These are phyloP conservation scores for Panaeolus cyanescens DNA, from an alignment of 768 basidiomycete genomes.

Conservation along the genomic window DNA sequence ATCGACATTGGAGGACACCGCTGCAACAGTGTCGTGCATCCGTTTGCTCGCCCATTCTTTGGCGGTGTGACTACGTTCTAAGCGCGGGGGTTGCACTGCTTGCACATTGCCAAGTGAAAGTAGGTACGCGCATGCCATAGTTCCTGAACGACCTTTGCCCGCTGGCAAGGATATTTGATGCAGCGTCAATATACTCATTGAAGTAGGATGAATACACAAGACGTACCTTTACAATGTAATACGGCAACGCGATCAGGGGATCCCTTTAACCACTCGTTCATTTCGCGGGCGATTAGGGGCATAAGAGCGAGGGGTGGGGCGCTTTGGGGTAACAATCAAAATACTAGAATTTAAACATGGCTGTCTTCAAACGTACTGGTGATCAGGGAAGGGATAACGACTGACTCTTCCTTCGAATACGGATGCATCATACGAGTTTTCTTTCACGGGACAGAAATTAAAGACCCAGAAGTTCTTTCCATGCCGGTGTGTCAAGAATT, in stretches of 20 bases:
- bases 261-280: constrained; percentile 69
- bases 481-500: constrained; percentile 74
- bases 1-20: constrained; percentile 1
- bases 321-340: constrained; percentile 32
- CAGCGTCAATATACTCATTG: neutral
- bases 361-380: constrained; percentile 86
- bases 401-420: constrained; percentile 77
- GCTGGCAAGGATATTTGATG: too few relatives aligned
- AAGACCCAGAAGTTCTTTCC: constrained; percentile 84
- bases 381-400: constrained; percentile 88
- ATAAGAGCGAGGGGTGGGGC: constrained; percentile 79
- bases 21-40: constrained; percentile 46
- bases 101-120: constrained; percentile 56
- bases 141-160: constrained; percentile 85
- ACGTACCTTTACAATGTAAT: constrained; percentile 82
- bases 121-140: constrained; percentile 81
- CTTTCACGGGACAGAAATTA: constrained; percentile 82
- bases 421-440: constrained; percentile 75
- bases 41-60: constrained; percentile 50
- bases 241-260: constrained; percentile 72
- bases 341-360: neutral
- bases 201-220: constrained; percentile 4
- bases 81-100: constrained; percentile 38
- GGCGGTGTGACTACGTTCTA: constrained; percentile 45
- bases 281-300: constrained; percentile 72